Percentiles rank a stretch among this genome's conserved stretches.
Conservation (phyloP, 2,329 filamentous ascomycete genomes). For the Stachybotrys chartarum region DNA sequence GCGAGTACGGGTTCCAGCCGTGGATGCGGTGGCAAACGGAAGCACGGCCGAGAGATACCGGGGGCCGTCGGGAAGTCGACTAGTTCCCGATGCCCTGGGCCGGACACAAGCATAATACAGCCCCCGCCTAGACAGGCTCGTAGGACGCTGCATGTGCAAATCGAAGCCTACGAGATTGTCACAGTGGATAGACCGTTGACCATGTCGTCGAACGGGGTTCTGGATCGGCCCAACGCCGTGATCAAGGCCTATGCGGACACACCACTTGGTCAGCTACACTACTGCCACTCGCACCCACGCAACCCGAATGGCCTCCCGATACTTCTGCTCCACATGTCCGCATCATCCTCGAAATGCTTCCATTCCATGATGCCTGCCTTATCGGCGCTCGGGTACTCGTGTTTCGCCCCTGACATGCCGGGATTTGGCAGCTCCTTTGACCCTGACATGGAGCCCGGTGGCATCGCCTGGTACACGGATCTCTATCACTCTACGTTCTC, state of each 20-base stretch:
- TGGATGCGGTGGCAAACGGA: background rate
- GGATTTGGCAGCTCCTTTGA: background rate
- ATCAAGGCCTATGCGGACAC: background rate
- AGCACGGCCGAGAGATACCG: background rate
- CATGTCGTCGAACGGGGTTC: background rate
- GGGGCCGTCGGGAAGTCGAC: background rate
- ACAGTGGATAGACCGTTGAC: background rate
- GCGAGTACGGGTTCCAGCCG: no score
- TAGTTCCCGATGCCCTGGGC: background rate
- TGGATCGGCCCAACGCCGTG: background rate
- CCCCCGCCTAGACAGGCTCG: no score
- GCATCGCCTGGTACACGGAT: background rate
- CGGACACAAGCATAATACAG: background rate
- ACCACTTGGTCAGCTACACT: background rate
- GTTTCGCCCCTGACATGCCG: background rate
- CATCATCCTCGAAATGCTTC: background rate
- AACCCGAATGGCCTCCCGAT: background rate
- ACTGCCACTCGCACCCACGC: background rate
- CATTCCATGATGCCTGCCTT: background rate
- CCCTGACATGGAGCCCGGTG: background rate
- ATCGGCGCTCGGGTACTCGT: background rate
- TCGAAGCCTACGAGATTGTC: background rate
- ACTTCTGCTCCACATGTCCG: background rate
- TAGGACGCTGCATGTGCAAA: no score
- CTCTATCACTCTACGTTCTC: background rate